Percentiles rank a stretch among this genome's conserved stretches.
These are phyloP conservation scores for Tirmania nivea DNA, from an alignment of 495 filamentous ascomycete species.

Conservation along the genomic window DNA sequence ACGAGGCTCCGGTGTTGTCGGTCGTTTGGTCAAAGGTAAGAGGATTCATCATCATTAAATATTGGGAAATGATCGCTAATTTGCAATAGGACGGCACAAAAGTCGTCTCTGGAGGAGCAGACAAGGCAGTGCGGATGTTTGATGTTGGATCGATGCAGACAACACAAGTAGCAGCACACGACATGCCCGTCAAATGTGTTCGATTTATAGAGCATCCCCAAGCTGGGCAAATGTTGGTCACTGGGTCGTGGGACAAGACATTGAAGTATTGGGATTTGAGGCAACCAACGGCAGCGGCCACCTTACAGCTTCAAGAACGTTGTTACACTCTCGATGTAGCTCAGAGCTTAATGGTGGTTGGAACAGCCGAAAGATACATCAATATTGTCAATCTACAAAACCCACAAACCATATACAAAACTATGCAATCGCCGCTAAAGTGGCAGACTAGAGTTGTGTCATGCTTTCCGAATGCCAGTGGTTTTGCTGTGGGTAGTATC, in stretches of 20 bases:
- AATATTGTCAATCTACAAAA: constrained; percentile 66
- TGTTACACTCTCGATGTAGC: constrained; percentile 74
- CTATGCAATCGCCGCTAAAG: constrained; percentile 61
- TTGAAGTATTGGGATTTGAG: constrained; percentile 92
- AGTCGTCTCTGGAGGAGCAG: constrained; percentile 61
- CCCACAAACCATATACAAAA: constrained; percentile 59
- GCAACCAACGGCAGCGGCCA: constrained; percentile 34
- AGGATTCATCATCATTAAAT: not conserved
- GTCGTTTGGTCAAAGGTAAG: constrained; percentile 69
- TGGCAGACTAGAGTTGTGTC: constrained; percentile 73
- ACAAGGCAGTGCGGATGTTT: constrained; percentile 61
- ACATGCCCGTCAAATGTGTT: constrained; percentile 54
- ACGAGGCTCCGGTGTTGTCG: constrained; percentile 54
- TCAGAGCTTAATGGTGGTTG: constrained; percentile 56
- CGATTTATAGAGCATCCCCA: constrained; percentile 47
- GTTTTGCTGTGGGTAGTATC: constrained; percentile 72
- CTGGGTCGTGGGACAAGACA: constrained; percentile 89
- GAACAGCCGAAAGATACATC: constrained; percentile 71
- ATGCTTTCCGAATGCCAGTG: constrained; percentile 62
- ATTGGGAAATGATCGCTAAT: constrained; percentile 1
- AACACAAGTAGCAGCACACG: constrained; percentile 53
- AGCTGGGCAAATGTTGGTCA: constrained; percentile 47
- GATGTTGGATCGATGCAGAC: constrained; percentile 39
- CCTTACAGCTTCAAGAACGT: constrained; percentile 49
- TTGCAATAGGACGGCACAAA: constrained; percentile 35